phyloP scores from a whole-genome alignment of 2,329 filamentous ascomycete genomes.

The Alternaria sp. region DNA sequence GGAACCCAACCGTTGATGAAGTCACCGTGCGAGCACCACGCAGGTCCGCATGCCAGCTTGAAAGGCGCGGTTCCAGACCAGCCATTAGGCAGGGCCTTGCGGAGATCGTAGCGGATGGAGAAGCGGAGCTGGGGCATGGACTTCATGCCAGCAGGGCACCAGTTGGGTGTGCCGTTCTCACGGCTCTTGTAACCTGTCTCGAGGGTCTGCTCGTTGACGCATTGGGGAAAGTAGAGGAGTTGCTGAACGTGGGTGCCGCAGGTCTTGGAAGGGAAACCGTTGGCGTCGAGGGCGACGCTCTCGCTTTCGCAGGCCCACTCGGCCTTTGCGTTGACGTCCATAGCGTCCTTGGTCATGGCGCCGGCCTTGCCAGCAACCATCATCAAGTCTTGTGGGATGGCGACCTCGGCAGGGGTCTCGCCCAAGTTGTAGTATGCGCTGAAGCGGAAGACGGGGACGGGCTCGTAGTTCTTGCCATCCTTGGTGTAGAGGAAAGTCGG shows the following conservation, averaged over 20 bases:
- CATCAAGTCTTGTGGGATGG: slow-evolving; percentile 57
- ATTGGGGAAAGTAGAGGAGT: slow-evolving; percentile 58
- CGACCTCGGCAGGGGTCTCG: slow-evolving; percentile 54
- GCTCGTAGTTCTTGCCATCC: slow-evolving; percentile 46
- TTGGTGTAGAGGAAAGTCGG: slow-evolving; percentile 55
- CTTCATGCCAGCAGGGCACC: slow-evolving; percentile 57
- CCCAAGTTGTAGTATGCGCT: slow-evolving; percentile 59
- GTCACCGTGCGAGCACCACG: slow-evolving; percentile 58
- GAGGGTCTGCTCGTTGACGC: slow-evolving; percentile 51
- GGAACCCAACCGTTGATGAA: slow-evolving; percentile 60
- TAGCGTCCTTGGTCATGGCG: slow-evolving; percentile 40
- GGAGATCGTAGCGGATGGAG: slow-evolving; percentile 59
- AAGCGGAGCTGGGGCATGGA: slow-evolving; percentile 60
- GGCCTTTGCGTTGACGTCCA: slow-evolving; percentile 34
- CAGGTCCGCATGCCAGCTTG: slow-evolving; percentile 54
- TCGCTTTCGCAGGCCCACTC: slow-evolving; percentile 43
- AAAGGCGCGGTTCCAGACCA: slow-evolving; percentile 57
- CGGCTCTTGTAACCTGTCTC: slow-evolving; percentile 49
- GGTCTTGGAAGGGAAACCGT: slow-evolving; percentile 47
- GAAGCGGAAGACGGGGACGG: slow-evolving; percentile 51
- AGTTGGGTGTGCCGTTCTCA: slow-evolving; percentile 41
- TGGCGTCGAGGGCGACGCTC: slow-evolving; percentile 26
- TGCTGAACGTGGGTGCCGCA: slow-evolving; percentile 58
- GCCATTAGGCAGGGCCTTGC: slow-evolving; percentile 55
- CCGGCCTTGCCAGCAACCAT: slow-evolving; percentile 54